Percentiles rank a stretch among this genome's conserved stretches.
Conservation (phyloP, 2,329 filamentous ascomycete genomes). For the Pseudogymnoascus verrucosus region DNA sequence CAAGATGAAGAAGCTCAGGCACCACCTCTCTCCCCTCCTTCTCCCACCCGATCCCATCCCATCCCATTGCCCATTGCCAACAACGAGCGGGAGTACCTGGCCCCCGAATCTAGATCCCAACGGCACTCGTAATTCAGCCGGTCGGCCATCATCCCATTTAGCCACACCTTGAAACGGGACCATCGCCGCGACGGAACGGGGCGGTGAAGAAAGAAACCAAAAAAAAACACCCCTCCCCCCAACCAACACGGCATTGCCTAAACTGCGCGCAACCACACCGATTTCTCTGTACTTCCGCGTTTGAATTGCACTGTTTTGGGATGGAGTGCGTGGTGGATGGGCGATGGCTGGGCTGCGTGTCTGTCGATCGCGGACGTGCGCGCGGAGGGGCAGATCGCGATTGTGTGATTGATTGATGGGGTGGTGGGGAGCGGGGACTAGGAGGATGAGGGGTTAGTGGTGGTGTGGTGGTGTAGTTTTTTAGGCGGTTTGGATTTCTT, state of each 20-base stretch:
- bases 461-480: background rate
- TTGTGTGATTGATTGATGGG: background rate
- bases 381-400: background rate
- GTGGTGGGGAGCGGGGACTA: background rate
- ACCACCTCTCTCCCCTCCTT: background rate
- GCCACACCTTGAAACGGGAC: background rate
- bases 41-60: background rate
- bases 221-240: too few species aligned
- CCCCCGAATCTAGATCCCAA: background rate
- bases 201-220: background rate
- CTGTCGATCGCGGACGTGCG: background rate
- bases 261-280: too few species aligned
- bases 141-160: background rate
- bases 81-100: background rate
- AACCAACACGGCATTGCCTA: too few species aligned
- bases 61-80: background rate
- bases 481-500: background rate
- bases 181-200: background rate
- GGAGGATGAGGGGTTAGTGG: background rate
- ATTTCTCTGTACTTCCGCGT: too few species aligned
- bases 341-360: background rate
- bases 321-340: background rate
- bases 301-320: background rate
- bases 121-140: background rate
- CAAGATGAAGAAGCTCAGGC: background rate